Evolutionary conservation across 768 basidiomycete species (phyloP), one percentile per base, ranked within the genome.

Genomic region (Phaeotremella skinneri): DNA sequence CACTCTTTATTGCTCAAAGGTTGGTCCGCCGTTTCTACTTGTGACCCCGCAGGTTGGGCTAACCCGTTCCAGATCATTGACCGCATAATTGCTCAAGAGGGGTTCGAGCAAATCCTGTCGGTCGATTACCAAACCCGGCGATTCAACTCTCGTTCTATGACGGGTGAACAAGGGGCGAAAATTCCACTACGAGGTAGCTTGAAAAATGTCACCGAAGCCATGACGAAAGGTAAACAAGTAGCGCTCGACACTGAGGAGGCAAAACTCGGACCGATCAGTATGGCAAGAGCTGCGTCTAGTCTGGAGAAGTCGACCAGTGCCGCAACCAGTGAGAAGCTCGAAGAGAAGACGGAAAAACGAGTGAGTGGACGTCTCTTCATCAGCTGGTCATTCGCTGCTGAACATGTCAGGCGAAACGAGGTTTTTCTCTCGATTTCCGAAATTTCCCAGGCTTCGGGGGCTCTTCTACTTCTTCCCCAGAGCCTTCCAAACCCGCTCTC

Each of bases 101-200:
- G 92, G 23, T 97, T 94, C 78, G 94, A 98, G 77, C 91, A 94
- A 68, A 89, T 98, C 55, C 84, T 97, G 32, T 89, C 93, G n/a
- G 86, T 84, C 45, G 93, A 97, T 76, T 94, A 74, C 61, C 69
- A 66, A 37, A 73, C 68, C 29, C 69, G 72, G n/a, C 64, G 69
- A 39, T 49, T 50, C n/a, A 53, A 45, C 9, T 34, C 54, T 20
- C 30, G 32, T 21, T 57, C 59, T 11, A 21, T 34, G 6, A 6
- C 52, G 20, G 42, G 52, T 52, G 4, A 43, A 9, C n/a, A 25
- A 2, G 29, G 37, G n/a, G 41, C 57, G 25, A 20, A 30, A 3
- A 49, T 26, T 34, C 27, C 20, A 11, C 29, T 17, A 2, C 58
- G 29, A 25, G 50, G 39, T 13, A 25, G 47, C 25, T 37, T 58